These are phyloP conservation scores for Turritis glabra DNA, from an alignment of 345 rosid genomes.

Conservation along the genomic window DNA sequence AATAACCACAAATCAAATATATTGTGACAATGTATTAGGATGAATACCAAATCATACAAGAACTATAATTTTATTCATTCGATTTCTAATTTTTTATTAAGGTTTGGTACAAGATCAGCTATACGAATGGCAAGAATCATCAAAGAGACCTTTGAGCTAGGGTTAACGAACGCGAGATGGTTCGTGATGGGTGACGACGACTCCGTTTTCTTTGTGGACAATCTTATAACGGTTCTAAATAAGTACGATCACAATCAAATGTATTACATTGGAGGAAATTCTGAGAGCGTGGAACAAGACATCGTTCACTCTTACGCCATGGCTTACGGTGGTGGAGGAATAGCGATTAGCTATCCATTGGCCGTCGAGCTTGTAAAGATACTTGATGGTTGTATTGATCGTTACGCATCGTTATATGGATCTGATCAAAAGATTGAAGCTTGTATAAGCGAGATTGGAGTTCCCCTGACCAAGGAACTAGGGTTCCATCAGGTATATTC, in stretches of 20 bases:
- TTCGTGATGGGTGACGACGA: constrained; percentile 96
- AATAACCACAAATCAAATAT: not conserved
- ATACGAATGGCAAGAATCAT: constrained; percentile 73
- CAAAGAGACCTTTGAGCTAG: constrained; percentile 79
- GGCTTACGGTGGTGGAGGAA: constrained; percentile 94
- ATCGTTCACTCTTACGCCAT: constrained; percentile 72
- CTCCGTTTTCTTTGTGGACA: constrained; percentile 79
- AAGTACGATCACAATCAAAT: constrained; percentile 88
- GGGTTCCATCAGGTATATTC: constrained; percentile 87
- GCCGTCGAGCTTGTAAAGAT: constrained; percentile 68
- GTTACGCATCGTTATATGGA: constrained; percentile 70
- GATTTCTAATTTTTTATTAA: not conserved
- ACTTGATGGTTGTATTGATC: constrained; percentile 82
- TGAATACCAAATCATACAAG: no score
- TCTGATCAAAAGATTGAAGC: constrained; percentile 85
- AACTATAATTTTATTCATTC: not conserved
- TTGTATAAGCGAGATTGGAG: constrained; percentile 81
- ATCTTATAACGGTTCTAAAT: constrained; percentile 56
- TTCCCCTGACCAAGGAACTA: constrained; percentile 72
- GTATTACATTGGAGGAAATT: constrained; percentile 81
- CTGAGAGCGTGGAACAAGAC: constrained; percentile 90
- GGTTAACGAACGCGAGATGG: constrained; percentile 76
- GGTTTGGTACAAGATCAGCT: constrained; percentile 73
- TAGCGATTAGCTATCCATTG: constrained; percentile 75
- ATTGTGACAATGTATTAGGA: not conserved